phyloP scores from a whole-genome alignment of 805 yeast species.

The Starmerella vaccinii region DNA sequence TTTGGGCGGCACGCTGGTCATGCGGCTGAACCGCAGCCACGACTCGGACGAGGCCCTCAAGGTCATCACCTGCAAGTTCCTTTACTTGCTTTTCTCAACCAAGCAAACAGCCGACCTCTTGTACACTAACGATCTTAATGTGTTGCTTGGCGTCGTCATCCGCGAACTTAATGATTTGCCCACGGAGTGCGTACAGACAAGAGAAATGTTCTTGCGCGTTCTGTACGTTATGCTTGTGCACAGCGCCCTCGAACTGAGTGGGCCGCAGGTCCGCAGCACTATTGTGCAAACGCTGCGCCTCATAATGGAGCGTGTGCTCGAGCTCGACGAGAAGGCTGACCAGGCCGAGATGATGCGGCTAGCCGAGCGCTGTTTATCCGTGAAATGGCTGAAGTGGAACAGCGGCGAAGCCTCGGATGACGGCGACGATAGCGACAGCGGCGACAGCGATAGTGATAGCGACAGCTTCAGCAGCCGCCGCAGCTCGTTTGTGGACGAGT shows the following conservation, averaged over 20 bases:
- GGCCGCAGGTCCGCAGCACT: conserved; percentile 45
- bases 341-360: conserved; percentile 16
- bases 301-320: conserved; percentile 11
- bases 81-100: conserved; percentile 63
- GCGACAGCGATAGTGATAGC: not conserved
- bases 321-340: conserved; percentile 3
- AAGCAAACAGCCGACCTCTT: conserved; percentile 54
- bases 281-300: conserved; percentile 39
- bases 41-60: conserved; percentile 57
- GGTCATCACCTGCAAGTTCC: conserved; percentile 66
- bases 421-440: not conserved
- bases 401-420: not conserved
- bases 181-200: conserved; percentile 39
- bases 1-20: conserved; percentile 59
- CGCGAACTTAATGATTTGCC: conserved; percentile 69
- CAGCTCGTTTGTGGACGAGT: not conserved
- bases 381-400: conserved; percentile 18
- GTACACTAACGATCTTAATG: conserved; percentile 75
- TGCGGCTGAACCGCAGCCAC: conserved; percentile 56
- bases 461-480: not conserved
- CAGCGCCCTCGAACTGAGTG: conserved; percentile 46
- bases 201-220: conserved; percentile 65
- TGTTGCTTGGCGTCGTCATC: conserved; percentile 69
- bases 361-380: conserved; percentile 19
- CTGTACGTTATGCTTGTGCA: conserved; percentile 58